These are phyloP conservation scores for Pichia sp. DNA, from an alignment of 1,139 yeast genomes.

Conservation along the genomic window DNA sequence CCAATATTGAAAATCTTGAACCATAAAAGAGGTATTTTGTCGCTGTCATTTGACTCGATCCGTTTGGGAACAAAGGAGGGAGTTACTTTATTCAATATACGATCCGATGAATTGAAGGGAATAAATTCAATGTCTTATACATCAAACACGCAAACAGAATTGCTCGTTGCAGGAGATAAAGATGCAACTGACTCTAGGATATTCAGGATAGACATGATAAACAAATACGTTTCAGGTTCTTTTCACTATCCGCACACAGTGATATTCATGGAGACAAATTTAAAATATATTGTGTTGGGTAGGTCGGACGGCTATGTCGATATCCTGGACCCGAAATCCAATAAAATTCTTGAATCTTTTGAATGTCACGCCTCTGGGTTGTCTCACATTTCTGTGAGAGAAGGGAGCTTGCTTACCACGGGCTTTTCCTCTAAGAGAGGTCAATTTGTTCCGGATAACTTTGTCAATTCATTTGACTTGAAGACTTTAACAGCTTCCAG, in stretches of 20 bases:
- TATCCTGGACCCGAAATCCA: slow-evolving; percentile 65
- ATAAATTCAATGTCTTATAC: slow-evolving; percentile 32
- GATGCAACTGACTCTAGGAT: slow-evolving; percentile 37
- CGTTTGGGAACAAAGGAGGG: slow-evolving; percentile 61
- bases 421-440: slow-evolving; percentile 55
- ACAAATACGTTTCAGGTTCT: slow-evolving; percentile 41
- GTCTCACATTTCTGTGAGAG: slow-evolving; percentile 75
- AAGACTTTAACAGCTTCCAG: slow-evolving; percentile 69
- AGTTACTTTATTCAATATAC: slow-evolving; percentile 40
- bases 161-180: slow-evolving; percentile 43
- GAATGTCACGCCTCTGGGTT: slow-evolving; percentile 72
- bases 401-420: slow-evolving; percentile 74
- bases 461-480: slow-evolving; percentile 79
- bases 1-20: slow-evolving; percentile 50
- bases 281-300: slow-evolving; percentile 57
- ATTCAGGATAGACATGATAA: slow-evolving; percentile 58
- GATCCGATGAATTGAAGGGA: slow-evolving; percentile 29
- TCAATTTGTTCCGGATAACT: slow-evolving; percentile 62
- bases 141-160: slow-evolving; percentile 38
- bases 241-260: slow-evolving; percentile 40
- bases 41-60: slow-evolving; percentile 51
- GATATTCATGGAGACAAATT: slow-evolving; percentile 38
- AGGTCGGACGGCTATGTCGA: slow-evolving; percentile 66
- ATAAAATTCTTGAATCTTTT: slow-evolving; percentile 53
- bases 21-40: slow-evolving; percentile 55